Evolutionary conservation across 2,329 filamentous ascomycete species (phyloP).

Genomic region (Pyricularia pennisetigena): DNA sequence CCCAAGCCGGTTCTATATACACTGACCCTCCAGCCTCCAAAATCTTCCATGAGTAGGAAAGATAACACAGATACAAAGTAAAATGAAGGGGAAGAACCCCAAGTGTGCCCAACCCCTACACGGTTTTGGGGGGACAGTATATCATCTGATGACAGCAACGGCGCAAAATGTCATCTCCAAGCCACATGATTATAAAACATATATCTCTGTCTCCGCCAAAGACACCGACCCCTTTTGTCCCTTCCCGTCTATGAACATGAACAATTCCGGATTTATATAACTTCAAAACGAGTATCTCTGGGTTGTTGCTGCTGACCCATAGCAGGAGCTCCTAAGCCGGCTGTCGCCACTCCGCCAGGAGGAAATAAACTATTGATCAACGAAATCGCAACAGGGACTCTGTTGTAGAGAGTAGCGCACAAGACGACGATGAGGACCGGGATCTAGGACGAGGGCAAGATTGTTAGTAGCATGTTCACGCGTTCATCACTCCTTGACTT

Average conservation of each 20-base stretch:
- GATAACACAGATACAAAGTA: neutral
- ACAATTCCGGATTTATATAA: neutral
- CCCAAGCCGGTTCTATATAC: neutral
- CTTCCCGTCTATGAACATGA: neutral
- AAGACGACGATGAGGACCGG: slow-evolving; percentile 4
- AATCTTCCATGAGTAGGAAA: neutral
- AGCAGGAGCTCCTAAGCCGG: neutral
- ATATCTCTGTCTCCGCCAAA: neutral
- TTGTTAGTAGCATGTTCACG: neutral
- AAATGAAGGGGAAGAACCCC: neutral
- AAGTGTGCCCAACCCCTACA: neutral
- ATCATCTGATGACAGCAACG: neutral
- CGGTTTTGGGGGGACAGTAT: neutral
- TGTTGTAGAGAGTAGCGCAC: slow-evolving; percentile 4
- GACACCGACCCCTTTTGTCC: neutral
- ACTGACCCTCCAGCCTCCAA: neutral
- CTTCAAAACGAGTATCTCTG: neutral
- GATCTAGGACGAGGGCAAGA: neutral
- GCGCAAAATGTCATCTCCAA: neutral
- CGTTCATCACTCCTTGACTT: neutral
- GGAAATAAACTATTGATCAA: neutral
- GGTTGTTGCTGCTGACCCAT: neutral
- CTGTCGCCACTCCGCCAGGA: neutral
- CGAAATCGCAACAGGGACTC: neutral
- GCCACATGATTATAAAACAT: neutral